Conservation (phyloP, 2,329 filamentous ascomycete species). For the Pseudocercospora crystallina region DNA sequence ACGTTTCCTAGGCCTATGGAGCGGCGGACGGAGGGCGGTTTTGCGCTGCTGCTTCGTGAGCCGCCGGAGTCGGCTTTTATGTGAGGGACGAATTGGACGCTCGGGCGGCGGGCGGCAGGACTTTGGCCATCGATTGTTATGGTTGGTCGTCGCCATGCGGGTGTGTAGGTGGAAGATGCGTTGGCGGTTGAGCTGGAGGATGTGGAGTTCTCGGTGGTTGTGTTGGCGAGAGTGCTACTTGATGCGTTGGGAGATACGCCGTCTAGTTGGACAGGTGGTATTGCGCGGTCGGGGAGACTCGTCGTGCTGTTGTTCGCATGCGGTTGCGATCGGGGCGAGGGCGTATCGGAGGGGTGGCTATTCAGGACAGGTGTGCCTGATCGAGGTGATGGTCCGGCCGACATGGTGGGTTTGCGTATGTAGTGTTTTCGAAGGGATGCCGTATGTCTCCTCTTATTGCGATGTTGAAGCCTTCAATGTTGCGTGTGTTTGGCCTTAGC, state of each 20-base stretch:
- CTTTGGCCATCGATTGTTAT: conserved; percentile 24
- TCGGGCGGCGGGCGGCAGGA: conserved; percentile 30
- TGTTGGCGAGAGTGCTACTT: conserved; percentile 8
- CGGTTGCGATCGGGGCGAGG: conserved; percentile 17
- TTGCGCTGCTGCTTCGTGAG: conserved; percentile 33
- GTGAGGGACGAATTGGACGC: conserved; percentile 39
- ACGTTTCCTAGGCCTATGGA: conserved; percentile 12
- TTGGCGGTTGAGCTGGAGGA: conserved; percentile 8
- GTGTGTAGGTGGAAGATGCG: conserved; percentile 26
- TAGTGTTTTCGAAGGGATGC: no score
- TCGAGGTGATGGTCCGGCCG: conserved; percentile 18
- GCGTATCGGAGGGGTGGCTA: conserved; percentile 11
- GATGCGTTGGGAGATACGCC: not conserved
- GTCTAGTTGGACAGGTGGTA: conserved; percentile 26
- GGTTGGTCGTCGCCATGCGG: conserved; percentile 35
- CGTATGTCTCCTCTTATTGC: no score
- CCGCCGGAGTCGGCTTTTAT: conserved; percentile 22
- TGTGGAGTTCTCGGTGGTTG: not conserved
- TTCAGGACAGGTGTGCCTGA: conserved; percentile 20
- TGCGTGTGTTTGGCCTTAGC: no score
- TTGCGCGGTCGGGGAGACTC: conserved; percentile 28
- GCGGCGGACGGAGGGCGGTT: conserved; percentile 24
- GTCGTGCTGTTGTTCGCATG: conserved; percentile 10
- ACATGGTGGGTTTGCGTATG: conserved; percentile 10
- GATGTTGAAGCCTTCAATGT: no score